Evolutionary conservation across 306 rosid genomes (phyloP).

Genomic region (Medicago ruthenica): DNA sequence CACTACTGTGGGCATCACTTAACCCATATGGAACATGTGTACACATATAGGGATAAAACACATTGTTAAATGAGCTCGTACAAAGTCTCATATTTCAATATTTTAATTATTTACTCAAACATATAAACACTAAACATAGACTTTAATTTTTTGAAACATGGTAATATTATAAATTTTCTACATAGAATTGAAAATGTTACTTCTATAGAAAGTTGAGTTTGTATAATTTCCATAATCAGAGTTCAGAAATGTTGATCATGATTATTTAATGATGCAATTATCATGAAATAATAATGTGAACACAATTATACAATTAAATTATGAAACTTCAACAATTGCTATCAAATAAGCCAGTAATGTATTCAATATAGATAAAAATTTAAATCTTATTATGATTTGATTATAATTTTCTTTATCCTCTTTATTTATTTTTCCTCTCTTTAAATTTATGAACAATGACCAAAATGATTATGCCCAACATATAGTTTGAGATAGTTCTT

Average conservation of each 20-base stretch:
- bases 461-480: conserved; percentile 19
- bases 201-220: conserved; percentile 19
- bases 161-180: background rate
- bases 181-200: background rate
- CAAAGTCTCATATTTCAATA: conserved; percentile 23
- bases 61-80: conserved; percentile 21
- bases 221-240: conserved; percentile 1
- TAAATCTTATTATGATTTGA: conserved; percentile 17
- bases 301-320: conserved; percentile 6
- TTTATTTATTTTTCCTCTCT: background rate
- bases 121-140: conserved; percentile 24
- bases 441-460: background rate
- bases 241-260: conserved; percentile 16
- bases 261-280: conserved; percentile 3
- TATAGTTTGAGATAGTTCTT: conserved; percentile 12
- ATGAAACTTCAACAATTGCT: background rate
- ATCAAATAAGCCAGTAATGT: background rate
- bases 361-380: conserved; percentile 4
- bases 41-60: conserved; percentile 13
- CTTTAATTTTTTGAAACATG: conserved; percentile 1
- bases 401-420: background rate
- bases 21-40: conserved; percentile 1
- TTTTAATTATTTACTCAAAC: conserved; percentile 9
- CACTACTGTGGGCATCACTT: conserved; percentile 12
- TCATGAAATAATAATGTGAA: conserved; percentile 12